phyloP scores from a whole-genome alignment of 495 filamentous ascomycete genomes.

The Penicillium bialowiezense region DNA sequence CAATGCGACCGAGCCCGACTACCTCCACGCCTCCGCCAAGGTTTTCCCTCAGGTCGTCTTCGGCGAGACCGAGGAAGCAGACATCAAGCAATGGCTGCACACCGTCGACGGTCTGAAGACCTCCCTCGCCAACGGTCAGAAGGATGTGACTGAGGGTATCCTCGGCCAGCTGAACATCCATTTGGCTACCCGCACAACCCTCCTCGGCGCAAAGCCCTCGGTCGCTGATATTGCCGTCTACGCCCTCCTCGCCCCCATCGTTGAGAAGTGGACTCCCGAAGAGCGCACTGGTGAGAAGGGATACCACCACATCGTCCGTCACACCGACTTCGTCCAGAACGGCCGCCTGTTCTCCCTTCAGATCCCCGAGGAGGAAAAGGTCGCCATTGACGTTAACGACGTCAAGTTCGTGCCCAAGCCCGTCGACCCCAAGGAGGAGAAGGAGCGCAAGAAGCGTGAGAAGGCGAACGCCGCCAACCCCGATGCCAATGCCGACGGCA shows the following conservation, averaged over 20 bases:
- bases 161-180: conserved; percentile 79
- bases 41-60: conserved; percentile 71
- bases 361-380: conserved; percentile 71
- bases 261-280: conserved; percentile 79
- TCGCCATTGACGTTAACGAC: conserved; percentile 74
- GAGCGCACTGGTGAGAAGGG: conserved; percentile 89
- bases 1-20: conserved; percentile 50
- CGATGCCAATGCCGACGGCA: conserved; percentile 39
- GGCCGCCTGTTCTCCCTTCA: conserved; percentile 70
- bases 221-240: conserved; percentile 88
- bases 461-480: conserved; percentile 59
- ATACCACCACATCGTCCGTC: conserved; percentile 86
- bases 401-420: conserved; percentile 79
- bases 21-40: conserved; percentile 45
- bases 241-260: conserved; percentile 71
- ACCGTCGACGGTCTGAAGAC: conserved; percentile 67
- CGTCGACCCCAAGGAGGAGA: conserved; percentile 81
- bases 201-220: conserved; percentile 87
- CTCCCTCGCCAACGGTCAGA: conserved; percentile 54
- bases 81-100: conserved; percentile 84
- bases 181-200: conserved; percentile 81
- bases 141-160: conserved; percentile 46
- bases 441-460: conserved; percentile 84
- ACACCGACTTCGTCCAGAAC: conserved; percentile 93
- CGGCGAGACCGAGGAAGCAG: conserved; percentile 71